Evolutionary conservation across 1,139 yeast genomes (phyloP).

Genomic region (Pneumocystis sp.): DNA sequence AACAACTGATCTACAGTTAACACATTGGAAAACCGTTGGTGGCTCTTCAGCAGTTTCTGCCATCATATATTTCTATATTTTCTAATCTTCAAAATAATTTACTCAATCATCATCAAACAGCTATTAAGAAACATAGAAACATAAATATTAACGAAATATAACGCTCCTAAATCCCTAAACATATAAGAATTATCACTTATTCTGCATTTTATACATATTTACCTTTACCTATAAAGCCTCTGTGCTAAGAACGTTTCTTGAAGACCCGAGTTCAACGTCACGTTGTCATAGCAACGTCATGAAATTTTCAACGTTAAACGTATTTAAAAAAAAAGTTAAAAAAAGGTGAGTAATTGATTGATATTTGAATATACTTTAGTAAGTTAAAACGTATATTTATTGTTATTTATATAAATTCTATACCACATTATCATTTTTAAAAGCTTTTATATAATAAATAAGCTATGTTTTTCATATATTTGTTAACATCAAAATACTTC

Average conservation of each 20-base stretch:
- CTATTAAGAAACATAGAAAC: not conserved
- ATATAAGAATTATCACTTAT: not conserved
- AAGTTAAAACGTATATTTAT: not conserved
- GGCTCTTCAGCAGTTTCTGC: not conserved
- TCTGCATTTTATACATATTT: not conserved
- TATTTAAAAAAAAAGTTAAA: not conserved
- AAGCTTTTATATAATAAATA: not conserved
- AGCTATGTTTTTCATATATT: not conserved
- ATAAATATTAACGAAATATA: not conserved
- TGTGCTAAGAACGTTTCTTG: not conserved
- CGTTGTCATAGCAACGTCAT: not conserved
- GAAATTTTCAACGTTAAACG: not conserved
- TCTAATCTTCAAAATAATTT: not conserved
- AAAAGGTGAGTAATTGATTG: not conserved
- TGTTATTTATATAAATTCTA: not conserved
- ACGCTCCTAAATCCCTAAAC: not conserved
- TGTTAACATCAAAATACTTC: not conserved
- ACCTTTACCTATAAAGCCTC: not conserved
- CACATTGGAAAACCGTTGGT: conserved; percentile 4
- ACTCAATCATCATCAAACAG: not conserved
- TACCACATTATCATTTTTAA: too few relatives aligned
- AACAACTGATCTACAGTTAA: conserved; percentile 3
- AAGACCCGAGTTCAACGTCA: not conserved
- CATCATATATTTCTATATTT: not conserved
- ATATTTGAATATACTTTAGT: not conserved